A percentile compares a stretch with the other conserved stretches of the same genome.
Evolutionary conservation across 2,329 filamentous ascomycete genomes (phyloP).

Genomic region (Metarhizium humberi): DNA sequence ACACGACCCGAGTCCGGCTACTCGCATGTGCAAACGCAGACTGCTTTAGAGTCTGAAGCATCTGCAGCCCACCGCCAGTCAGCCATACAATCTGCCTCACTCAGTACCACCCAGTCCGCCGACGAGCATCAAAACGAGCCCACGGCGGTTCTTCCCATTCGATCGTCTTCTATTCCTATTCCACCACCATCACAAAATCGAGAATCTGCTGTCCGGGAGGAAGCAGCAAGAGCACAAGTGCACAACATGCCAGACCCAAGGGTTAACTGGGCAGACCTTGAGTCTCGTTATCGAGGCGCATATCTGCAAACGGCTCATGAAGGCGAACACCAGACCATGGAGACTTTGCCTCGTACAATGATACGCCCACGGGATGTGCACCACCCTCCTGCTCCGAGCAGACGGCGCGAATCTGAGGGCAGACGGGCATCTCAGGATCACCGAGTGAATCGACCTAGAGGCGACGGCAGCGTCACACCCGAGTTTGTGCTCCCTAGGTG

Average conservation of each 20-base stretch:
- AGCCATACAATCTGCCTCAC: not conserved
- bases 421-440: not conserved
- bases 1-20: not conserved
- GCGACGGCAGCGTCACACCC: conserved; percentile 6
- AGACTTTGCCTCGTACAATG: not conserved
- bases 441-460: not conserved
- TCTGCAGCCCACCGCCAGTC: not conserved
- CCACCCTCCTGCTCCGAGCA: not conserved
- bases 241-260: not conserved
- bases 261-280: not conserved
- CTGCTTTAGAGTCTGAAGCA: not conserved
- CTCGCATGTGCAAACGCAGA: not conserved
- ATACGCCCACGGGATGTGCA: not conserved
- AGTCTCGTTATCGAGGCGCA: not conserved
- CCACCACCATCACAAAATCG: not conserved
- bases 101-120: not conserved
- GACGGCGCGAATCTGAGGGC: not conserved
- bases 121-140: not conserved
- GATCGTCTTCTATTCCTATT: conserved; percentile 9
- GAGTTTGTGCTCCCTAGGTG: conserved; percentile 61
- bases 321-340: not conserved
- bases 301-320: not conserved
- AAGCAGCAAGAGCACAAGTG: not conserved
- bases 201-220: not conserved
- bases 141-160: conserved; percentile 5